Percentiles rank a stretch among this genome's conserved stretches.
These are phyloP conservation scores for Begonia masoniana DNA, from an alignment of 306 rosid species.

Conservation along the genomic window DNA sequence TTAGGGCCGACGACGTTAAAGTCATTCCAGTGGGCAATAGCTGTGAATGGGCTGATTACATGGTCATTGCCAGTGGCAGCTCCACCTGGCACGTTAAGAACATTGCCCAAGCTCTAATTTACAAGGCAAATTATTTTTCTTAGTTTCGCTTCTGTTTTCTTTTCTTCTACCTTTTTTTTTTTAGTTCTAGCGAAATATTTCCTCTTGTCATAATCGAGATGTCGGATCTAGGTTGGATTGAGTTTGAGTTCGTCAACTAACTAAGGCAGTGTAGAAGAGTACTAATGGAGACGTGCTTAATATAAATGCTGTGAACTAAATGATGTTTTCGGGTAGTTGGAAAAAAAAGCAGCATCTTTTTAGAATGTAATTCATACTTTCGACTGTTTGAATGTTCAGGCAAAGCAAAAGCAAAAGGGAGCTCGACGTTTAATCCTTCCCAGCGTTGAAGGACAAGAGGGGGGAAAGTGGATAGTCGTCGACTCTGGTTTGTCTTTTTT, in stretches of 20 bases:
- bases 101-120: constrained; percentile 89
- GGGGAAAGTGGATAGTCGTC: constrained; percentile 87
- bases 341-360: too few species aligned
- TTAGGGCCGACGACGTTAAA: constrained; percentile 73
- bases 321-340: too few species aligned
- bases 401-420: constrained; percentile 88
- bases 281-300: too few species aligned
- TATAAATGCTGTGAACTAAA: too few species aligned
- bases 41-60: constrained; percentile 74
- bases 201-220: too few species aligned
- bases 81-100: constrained; percentile 92
- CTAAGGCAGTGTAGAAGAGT: too few species aligned
- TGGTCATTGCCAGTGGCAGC: constrained; percentile 82
- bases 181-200: not conserved
- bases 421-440: constrained; percentile 50
- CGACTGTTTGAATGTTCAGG: constrained; percentile 20
- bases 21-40: constrained; percentile 43
- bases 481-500: constrained; percentile 60
- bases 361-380: not conserved
- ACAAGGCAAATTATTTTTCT: constrained; percentile 28
- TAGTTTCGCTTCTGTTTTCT: not conserved
- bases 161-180: not conserved
- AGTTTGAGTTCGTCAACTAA: not conserved
- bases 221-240: not conserved
- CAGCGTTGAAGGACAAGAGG: constrained; percentile 73